Percentiles rank a stretch among this genome's conserved stretches.
Evolutionary conservation across 495 filamentous ascomycete species (phyloP).

Genomic region (Diplogelasinospora grovesii): DNA sequence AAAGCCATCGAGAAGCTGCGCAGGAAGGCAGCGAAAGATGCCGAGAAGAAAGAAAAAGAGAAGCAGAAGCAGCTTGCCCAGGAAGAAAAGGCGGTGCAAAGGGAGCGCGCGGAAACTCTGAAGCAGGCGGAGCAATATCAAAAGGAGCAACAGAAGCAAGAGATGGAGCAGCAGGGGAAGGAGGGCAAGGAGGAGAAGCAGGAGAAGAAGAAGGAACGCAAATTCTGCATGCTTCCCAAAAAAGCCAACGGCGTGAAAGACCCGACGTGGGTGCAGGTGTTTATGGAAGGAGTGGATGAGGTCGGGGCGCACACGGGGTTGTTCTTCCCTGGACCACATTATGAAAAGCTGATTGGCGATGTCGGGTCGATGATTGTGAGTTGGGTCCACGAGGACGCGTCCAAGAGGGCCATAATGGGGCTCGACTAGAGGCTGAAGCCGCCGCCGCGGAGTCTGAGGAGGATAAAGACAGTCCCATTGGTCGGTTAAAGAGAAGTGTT

Average conservation of each 20-base stretch:
- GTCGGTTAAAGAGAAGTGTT: no score
- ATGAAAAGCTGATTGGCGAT: slow-evolving; percentile 71
- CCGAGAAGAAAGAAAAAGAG: slow-evolving; percentile 17
- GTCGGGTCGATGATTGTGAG: slow-evolving; percentile 60
- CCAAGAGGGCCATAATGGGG: slow-evolving; percentile 25
- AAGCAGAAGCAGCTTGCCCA: slow-evolving; percentile 8
- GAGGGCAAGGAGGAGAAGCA: slow-evolving; percentile 18
- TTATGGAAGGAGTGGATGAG: slow-evolving; percentile 78
- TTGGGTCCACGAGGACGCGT: slow-evolving; percentile 61
- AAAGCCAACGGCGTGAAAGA: slow-evolving; percentile 45
- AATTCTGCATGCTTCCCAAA: slow-evolving; percentile 70
- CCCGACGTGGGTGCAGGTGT: slow-evolving; percentile 65
- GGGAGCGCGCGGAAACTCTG: slow-evolving; percentile 11
- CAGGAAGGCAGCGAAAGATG: slow-evolving; percentile 22
- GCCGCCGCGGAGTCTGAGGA: no score
- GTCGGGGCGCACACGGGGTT: slow-evolving; percentile 79
- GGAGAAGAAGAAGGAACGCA: slow-evolving; percentile 52
- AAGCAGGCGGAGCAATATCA: slow-evolving; percentile 12
- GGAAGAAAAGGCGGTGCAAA: slow-evolving; percentile 31
- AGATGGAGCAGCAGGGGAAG: slow-evolving; percentile 30
- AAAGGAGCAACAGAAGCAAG: slow-evolving; percentile 13
- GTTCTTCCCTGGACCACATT: slow-evolving; percentile 63
- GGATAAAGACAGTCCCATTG: no score
- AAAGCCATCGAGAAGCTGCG: slow-evolving; percentile 42
- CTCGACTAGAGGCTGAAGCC: neutral